A percentile compares a stretch with the other conserved stretches of the same genome.
Conservation (phyloP, 1,284 basidiomycete species). For the Naganishia liquefaciens region DNA sequence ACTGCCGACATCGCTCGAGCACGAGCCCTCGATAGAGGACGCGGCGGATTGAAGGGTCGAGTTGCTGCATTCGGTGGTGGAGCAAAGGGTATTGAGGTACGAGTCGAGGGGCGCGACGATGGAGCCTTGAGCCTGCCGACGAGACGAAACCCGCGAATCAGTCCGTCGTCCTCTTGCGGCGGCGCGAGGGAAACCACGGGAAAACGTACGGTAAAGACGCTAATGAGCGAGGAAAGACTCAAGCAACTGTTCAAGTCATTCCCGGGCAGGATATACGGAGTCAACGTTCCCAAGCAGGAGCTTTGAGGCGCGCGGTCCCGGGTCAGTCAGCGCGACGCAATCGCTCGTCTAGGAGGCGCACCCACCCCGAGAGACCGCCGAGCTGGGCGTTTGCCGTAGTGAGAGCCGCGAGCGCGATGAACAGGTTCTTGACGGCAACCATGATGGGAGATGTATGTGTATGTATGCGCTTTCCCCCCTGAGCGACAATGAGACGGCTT, state of each 20-base stretch:
- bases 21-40: slow-evolving; percentile 23
- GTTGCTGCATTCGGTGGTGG: slow-evolving; percentile 43
- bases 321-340: background rate
- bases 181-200: background rate
- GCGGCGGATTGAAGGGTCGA: slow-evolving; percentile 42
- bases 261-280: slow-evolving; percentile 13
- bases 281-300: slow-evolving; percentile 2
- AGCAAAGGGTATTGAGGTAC: slow-evolving; percentile 46
- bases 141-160: no score
- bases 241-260: slow-evolving; percentile 14
- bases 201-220: slow-evolving; percentile 16
- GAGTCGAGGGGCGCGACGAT: slow-evolving; percentile 42
- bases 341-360: no score
- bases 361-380: background rate
- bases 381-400: slow-evolving; percentile 16
- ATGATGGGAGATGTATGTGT: background rate
- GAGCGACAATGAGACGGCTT: no score
- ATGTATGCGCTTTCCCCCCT: slow-evolving; percentile 3
- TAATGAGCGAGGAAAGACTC: slow-evolving; percentile 14
- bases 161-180: no score
- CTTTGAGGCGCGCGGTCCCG: background rate
- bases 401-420: slow-evolving; percentile 14
- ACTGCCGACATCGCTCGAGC: slow-evolving; percentile 24
- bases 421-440: background rate
- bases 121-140: slow-evolving; percentile 37